Evolutionary conservation across 441 rosid species (phyloP).

Genomic region (Euphorbia schlechtendalii): DNA sequence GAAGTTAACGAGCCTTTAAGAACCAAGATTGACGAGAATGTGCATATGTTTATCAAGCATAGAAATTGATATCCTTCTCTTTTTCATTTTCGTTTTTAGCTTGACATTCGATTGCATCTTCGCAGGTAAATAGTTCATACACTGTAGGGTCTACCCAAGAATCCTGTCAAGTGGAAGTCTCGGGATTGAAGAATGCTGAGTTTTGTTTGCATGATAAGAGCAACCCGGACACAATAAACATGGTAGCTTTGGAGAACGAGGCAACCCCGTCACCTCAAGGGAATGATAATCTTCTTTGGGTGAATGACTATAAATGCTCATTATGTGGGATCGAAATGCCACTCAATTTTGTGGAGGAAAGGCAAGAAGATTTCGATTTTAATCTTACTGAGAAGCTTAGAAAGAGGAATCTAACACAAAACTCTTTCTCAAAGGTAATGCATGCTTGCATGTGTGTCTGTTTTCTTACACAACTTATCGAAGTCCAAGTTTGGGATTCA

Average conservation of each 20-base stretch:
- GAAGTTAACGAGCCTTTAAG: constrained; percentile 16
- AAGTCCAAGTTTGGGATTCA: too few relatives aligned
- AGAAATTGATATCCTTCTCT: background rate
- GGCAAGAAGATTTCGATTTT: constrained; percentile 88
- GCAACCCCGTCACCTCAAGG: constrained; percentile 18
- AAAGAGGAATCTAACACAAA: constrained; percentile 51
- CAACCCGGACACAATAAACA: too few relatives aligned
- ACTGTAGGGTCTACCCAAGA: background rate
- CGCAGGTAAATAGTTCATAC: constrained; percentile 21
- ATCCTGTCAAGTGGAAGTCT: too few relatives aligned
- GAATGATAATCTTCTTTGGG: constrained; percentile 38
- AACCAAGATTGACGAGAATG: too few relatives aligned
- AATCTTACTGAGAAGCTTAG: constrained; percentile 82
- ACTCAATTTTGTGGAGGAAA: constrained; percentile 58
- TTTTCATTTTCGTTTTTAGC: background rate
- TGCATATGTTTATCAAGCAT: background rate
- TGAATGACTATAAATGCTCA: constrained; percentile 65
- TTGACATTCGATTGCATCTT: constrained; percentile 12
- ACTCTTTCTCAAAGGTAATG: constrained; percentile 41
- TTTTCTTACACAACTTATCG: too few relatives aligned
- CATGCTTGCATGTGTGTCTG: too few relatives aligned
- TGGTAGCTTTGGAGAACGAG: constrained; percentile 17
- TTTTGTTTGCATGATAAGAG: too few relatives aligned
- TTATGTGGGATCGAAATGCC: constrained; percentile 84
- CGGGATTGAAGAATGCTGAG: too few relatives aligned